phyloP scores from a whole-genome alignment of 2,329 filamentous ascomycete species.

The Fusarium nurragi region DNA sequence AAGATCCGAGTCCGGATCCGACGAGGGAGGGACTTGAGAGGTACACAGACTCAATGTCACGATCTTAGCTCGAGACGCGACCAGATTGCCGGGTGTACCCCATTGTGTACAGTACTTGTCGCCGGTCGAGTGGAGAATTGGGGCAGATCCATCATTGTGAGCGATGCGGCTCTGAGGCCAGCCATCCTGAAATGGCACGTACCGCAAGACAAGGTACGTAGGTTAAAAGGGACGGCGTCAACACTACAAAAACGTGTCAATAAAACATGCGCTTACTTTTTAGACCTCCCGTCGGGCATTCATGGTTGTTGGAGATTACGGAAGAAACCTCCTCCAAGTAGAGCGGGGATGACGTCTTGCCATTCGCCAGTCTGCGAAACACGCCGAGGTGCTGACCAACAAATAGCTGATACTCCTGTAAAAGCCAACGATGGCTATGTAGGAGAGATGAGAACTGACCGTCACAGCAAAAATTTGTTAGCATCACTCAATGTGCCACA shows the following conservation, averaged over 20 bases:
- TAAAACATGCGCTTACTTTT: not conserved
- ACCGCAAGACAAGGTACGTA: conserved; percentile 21
- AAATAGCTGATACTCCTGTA: not conserved
- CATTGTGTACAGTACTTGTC: conserved; percentile 39
- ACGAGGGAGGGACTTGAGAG: conserved; percentile 41
- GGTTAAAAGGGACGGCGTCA: conserved; percentile 11
- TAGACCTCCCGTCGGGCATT: not conserved
- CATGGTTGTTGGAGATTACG: conserved; percentile 7
- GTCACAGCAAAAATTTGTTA: too few relatives aligned
- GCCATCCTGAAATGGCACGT: conserved; percentile 29
- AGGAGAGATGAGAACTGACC: not conserved
- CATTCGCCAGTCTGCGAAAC: conserved; percentile 4
- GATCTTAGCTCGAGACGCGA: conserved; percentile 44
- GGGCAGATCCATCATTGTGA: conserved; percentile 40
- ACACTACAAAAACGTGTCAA: conserved; percentile 1
- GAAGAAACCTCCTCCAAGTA: not conserved
- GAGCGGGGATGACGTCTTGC: conserved; percentile 17
- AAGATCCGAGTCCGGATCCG: conserved; percentile 27
- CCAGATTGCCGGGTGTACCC: conserved; percentile 44
- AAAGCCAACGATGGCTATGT: not conserved
- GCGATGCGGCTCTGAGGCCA: conserved; percentile 44
- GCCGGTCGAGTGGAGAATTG: conserved; percentile 40
- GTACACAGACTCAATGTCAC: conserved; percentile 44
- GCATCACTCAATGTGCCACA: not conserved
- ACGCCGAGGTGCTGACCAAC: not conserved